A percentile compares a stretch with the other conserved stretches of the same genome.
phyloP scores from a whole-genome alignment of 305 asterid species.

The Rubia balearica region DNA sequence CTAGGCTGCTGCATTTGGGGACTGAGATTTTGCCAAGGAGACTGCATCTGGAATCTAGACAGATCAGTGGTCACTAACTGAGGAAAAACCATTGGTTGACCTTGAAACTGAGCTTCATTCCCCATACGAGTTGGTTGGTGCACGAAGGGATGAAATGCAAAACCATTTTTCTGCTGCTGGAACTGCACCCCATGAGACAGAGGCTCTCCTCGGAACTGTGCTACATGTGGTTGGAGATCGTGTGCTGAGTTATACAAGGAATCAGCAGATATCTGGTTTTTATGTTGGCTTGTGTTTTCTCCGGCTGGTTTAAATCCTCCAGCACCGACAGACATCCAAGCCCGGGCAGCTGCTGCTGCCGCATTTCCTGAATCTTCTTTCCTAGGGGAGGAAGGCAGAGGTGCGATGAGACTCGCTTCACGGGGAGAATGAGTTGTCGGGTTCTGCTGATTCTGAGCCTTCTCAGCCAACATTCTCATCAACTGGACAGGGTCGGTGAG shows the following conservation, averaged over 20 bases:
- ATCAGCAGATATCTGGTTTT: conserved; percentile 46
- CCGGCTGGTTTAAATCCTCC: conserved; percentile 56
- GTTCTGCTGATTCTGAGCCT: conserved; percentile 55
- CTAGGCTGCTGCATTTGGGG: conserved; percentile 54
- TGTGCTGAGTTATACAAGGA: conserved; percentile 48
- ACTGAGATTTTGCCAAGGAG: conserved; percentile 49
- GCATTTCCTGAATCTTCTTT: conserved; percentile 55
- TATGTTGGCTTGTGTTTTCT: conserved; percentile 37
- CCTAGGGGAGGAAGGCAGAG: conserved; percentile 29
- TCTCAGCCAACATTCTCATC: conserved; percentile 64
- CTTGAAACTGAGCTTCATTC: conserved; percentile 48
- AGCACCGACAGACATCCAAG: conserved; percentile 91
- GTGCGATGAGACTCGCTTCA: conserved; percentile 27
- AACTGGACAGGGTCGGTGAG: conserved; percentile 62
- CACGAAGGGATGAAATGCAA: conserved; percentile 43
- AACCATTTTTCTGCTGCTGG: conserved; percentile 39
- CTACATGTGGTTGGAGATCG: conserved; percentile 37
- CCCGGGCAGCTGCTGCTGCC: conserved; percentile 63
- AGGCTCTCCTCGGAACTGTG: conserved; percentile 46
- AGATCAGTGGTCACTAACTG: conserved; percentile 57
- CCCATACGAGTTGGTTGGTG: conserved; percentile 52
- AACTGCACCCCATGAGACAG: conserved; percentile 38
- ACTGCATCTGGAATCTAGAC: conserved; percentile 68
- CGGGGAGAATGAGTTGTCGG: conserved; percentile 30
- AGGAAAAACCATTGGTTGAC: conserved; percentile 50